Evolutionary conservation across 139 green algal genomes (phyloP).

Genomic region (Coelastrella sp.): DNA sequence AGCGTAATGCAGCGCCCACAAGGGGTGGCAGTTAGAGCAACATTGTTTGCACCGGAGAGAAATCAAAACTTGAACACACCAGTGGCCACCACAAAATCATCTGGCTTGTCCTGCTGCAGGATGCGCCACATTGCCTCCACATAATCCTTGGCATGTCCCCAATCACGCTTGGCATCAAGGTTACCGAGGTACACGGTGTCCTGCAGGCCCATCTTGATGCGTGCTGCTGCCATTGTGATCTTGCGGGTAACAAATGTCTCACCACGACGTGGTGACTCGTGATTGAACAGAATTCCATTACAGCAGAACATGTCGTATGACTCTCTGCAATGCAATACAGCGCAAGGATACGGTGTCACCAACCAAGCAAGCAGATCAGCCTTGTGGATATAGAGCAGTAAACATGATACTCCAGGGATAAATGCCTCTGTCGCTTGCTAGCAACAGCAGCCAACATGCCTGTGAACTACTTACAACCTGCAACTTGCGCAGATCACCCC

Average conservation of each 20-base stretch:
- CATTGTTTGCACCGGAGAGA: background rate
- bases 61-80: slow-evolving; percentile 40
- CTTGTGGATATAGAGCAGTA: too few relatives aligned
- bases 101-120: slow-evolving; percentile 77
- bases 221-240: slow-evolving; percentile 71
- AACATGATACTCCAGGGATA: too few relatives aligned
- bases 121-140: slow-evolving; percentile 86
- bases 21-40: background rate
- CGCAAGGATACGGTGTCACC: too few relatives aligned
- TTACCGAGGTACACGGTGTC: slow-evolving; percentile 80
- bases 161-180: slow-evolving; percentile 84
- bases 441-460: background rate
- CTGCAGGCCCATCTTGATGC: slow-evolving; percentile 66
- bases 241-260: slow-evolving; percentile 89
- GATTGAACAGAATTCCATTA: slow-evolving; percentile 91
- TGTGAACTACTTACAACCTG: background rate
- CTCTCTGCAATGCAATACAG: slow-evolving; percentile 55
- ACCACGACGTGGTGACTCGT: slow-evolving; percentile 81
- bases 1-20: background rate
- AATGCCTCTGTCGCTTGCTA: too few relatives aligned
- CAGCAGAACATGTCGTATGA: slow-evolving; percentile 82
- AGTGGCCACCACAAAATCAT: slow-evolving; percentile 84
- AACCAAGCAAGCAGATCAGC: too few relatives aligned
- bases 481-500: background rate
- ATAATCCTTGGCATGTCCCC: slow-evolving; percentile 86